Evolutionary conservation across 306 rosid species (phyloP).

Genomic region (Vigna unguiculata): DNA sequence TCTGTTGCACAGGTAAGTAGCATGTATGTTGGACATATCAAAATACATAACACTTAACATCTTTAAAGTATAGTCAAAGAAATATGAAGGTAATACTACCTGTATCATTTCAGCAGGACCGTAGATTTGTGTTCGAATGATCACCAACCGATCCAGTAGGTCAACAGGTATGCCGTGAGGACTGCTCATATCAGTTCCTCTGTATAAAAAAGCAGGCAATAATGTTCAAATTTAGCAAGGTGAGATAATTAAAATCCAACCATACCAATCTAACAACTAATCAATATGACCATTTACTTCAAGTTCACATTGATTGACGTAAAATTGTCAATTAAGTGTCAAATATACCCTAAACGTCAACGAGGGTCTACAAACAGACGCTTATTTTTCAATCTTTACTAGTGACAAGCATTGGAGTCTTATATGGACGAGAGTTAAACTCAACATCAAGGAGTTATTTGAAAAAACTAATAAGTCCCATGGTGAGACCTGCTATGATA

Average conservation of each 20-base stretch:
- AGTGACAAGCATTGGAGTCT: neutral
- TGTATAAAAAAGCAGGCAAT: constrained; percentile 42
- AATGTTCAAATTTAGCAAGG: constrained; percentile 36
- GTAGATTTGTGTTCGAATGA: constrained; percentile 81
- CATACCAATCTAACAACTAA: constrained; percentile 23
- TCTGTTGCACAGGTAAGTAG: constrained; percentile 55
- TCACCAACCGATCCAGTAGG: constrained; percentile 88
- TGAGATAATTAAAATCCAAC: constrained; percentile 16
- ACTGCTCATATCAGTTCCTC: constrained; percentile 95
- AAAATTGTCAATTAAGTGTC: neutral
- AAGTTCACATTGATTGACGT: neutral
- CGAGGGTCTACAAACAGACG: neutral
- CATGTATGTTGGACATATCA: constrained; percentile 23
- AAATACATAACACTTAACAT: constrained; percentile 3
- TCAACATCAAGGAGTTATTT: neutral
- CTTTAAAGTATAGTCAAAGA: neutral
- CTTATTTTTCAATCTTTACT: neutral
- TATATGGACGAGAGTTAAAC: constrained; percentile 4
- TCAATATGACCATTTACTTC: constrained; percentile 8
- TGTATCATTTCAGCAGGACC: constrained; percentile 96
- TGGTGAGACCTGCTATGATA: neutral
- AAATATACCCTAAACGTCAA: neutral
- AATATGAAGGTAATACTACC: constrained; percentile 50
- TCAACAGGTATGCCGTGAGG: constrained; percentile 99
- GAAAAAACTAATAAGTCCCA: constrained; percentile 3